These are phyloP conservation scores for Cryptosporidium sp. DNA, from an alignment of 169 alveolate species.

Conservation along the genomic window DNA sequence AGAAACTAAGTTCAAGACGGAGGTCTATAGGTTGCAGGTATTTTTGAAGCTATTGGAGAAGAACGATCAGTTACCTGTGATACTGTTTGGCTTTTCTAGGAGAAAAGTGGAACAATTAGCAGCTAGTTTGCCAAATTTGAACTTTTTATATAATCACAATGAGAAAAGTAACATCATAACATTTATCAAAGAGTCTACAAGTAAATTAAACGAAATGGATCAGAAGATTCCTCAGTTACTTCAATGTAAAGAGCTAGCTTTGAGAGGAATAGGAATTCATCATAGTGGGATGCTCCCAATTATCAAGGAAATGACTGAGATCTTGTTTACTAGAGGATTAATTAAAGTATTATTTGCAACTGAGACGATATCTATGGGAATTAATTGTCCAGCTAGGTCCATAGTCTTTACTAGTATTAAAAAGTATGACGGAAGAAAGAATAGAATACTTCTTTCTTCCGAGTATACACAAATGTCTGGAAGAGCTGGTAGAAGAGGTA, in stretches of 20 bases:
- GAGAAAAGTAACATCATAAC: constrained; percentile 88
- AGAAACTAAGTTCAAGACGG: constrained; percentile 77
- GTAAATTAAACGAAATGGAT: constrained; percentile 86
- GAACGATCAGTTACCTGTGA: constrained; percentile 94
- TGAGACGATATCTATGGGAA: constrained; percentile 99
- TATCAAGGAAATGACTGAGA: constrained; percentile 96
- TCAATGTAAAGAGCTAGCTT: constrained; percentile 85
- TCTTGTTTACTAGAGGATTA: constrained; percentile 95
- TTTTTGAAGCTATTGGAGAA: constrained; percentile 82
- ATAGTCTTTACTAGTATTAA: constrained; percentile 94
- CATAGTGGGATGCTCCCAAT: constrained; percentile 98
- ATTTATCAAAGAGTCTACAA: constrained; percentile 88
- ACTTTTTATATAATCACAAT: constrained; percentile 83
- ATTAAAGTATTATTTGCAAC: constrained; percentile 97
- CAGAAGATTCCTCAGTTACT: constrained; percentile 90
- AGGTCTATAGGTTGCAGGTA: constrained; percentile 86
- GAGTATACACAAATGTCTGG: constrained; percentile 99
- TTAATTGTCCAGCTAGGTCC: constrained; percentile 99
- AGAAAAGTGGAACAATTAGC: constrained; percentile 92
- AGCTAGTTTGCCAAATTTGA: constrained; percentile 84
- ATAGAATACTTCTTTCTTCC: constrained; percentile 92
- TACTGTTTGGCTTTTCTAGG: constrained; percentile 94
- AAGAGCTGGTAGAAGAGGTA: constrained; percentile 99
- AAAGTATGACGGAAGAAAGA: constrained; percentile 92
- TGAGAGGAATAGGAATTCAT: constrained; percentile 97